Conservation (phyloP, 83 land plant genomes). For the Isoetes engelmannii region DNA sequence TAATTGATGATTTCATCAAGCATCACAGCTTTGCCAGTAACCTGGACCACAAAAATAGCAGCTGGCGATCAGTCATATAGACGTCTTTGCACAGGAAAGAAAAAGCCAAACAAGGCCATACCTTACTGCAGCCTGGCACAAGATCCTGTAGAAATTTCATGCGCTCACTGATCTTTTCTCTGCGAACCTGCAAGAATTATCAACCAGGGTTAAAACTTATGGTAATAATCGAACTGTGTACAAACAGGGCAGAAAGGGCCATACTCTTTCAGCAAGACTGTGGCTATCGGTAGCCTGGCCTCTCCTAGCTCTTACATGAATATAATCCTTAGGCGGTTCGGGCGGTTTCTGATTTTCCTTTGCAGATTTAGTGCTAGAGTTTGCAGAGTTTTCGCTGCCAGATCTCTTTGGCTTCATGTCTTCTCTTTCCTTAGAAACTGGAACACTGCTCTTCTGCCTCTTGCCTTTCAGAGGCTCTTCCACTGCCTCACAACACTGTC, state of each 20-base stretch:
- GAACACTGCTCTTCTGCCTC: too few species aligned
- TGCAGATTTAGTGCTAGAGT: too few species aligned
- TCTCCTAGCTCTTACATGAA: slow-evolving; percentile 58
- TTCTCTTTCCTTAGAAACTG: too few species aligned
- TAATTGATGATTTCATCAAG: slow-evolving; percentile 62
- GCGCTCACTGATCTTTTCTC: slow-evolving; percentile 54
- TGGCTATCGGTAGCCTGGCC: slow-evolving; percentile 66
- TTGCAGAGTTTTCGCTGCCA: too few species aligned
- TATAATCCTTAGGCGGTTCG: slow-evolving; percentile 21
- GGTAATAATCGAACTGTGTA: background rate
- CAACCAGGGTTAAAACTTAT: background rate
- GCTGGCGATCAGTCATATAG: slow-evolving; percentile 1
- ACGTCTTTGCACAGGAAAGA: too few species aligned
- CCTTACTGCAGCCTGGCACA: slow-evolving; percentile 63
- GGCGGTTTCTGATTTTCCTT: too few species aligned
- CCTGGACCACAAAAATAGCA: slow-evolving; percentile 18
- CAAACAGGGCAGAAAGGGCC: background rate
- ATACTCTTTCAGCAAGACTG: slow-evolving; percentile 66
- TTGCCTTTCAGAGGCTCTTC: too few species aligned
- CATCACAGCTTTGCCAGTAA: slow-evolving; percentile 52
- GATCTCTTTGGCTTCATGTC: too few species aligned
- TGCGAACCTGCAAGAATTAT: slow-evolving; percentile 39
- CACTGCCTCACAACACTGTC: too few species aligned
- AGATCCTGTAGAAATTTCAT: slow-evolving; percentile 48
- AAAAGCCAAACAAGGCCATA: background rate